These are phyloP conservation scores for Leishmania braziliensis DNA, from an alignment of 208 protist genomes.

Conservation along the genomic window DNA sequence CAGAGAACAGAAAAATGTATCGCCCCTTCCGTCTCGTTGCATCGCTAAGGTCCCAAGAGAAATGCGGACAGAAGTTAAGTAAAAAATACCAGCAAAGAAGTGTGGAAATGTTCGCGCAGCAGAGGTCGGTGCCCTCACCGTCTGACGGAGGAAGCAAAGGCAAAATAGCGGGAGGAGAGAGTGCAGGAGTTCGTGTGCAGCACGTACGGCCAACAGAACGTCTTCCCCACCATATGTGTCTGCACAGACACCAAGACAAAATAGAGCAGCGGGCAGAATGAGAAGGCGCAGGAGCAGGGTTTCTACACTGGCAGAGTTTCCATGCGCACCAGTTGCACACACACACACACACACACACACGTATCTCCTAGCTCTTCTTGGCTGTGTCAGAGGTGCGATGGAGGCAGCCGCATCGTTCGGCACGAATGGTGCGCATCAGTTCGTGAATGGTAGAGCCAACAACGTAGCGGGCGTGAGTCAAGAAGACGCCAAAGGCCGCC, in stretches of 20 bases:
- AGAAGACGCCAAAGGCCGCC: slow-evolving; percentile 62
- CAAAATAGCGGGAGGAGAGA: neutral
- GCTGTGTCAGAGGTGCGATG: neutral
- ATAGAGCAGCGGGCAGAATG: neutral
- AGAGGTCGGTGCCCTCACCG: neutral
- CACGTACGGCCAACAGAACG: too few species aligned
- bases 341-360: too few species aligned
- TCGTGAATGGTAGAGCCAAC: slow-evolving; percentile 45
- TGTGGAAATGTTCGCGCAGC: neutral
- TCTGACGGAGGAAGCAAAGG: neutral
- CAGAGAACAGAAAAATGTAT: neutral
- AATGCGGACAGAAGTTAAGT: neutral
- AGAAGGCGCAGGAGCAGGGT: neutral
- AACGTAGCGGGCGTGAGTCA: slow-evolving; percentile 53
- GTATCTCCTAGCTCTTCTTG: neutral
- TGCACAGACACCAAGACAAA: neutral
- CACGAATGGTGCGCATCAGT: slow-evolving; percentile 34
- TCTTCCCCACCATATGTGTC: neutral
- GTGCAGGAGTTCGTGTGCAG: neutral
- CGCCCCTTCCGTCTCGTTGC: neutral
- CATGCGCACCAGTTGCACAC: neutral
- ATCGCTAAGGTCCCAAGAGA: neutral
- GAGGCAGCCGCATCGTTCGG: slow-evolving; percentile 17
- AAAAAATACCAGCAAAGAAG: neutral
- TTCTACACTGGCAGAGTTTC: too few species aligned